phyloP scores from a whole-genome alignment of 495 filamentous ascomycete species.

The Lindgomyces ingoldianus region DNA sequence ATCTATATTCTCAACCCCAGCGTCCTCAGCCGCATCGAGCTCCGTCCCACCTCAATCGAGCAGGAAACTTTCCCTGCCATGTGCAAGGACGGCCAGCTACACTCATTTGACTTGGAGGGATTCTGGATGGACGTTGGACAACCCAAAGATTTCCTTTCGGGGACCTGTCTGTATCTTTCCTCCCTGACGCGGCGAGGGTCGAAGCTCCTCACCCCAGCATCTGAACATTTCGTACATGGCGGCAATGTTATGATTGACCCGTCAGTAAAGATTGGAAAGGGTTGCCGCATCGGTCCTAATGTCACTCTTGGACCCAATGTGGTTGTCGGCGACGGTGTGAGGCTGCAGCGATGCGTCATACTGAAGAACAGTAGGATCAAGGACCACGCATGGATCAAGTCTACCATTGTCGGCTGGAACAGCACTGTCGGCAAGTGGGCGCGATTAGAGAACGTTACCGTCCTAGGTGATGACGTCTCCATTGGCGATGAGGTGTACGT shows the following conservation, averaged over 20 bases:
- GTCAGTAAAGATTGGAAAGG: conserved; percentile 93
- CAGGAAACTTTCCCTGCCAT: conserved; percentile 99
- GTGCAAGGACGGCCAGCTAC: conserved; percentile 83
- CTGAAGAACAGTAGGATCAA: conserved; percentile 90
- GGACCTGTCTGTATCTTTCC: conserved; percentile 95
- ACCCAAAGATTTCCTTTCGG: conserved; percentile 96
- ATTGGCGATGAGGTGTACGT: conserved; percentile 99
- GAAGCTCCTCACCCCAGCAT: conserved; percentile 74
- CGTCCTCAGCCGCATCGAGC: conserved; percentile 87
- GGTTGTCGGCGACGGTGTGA: conserved; percentile 90
- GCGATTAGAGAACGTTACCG: conserved; percentile 93
- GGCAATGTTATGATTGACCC: conserved; percentile 97
- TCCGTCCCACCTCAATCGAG: conserved; percentile 98
- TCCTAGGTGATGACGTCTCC: conserved; percentile 97
- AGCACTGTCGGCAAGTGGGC: conserved; percentile 95
- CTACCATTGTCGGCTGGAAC: conserved; percentile 99
- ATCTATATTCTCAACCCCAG: conserved; percentile 98
- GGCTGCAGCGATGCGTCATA: conserved; percentile 91
- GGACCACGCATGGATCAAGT: conserved; percentile 99
- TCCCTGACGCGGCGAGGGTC: conserved; percentile 90
- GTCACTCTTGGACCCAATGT: conserved; percentile 96
- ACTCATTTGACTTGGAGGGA: conserved; percentile 97
- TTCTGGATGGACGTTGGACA: conserved; percentile 99
- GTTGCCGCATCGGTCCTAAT: conserved; percentile 97
- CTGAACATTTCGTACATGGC: conserved; percentile 82